phyloP scores from a whole-genome alignment of 2,329 filamentous ascomycete species.

The Dryadomyces quercus-mongolicae region DNA sequence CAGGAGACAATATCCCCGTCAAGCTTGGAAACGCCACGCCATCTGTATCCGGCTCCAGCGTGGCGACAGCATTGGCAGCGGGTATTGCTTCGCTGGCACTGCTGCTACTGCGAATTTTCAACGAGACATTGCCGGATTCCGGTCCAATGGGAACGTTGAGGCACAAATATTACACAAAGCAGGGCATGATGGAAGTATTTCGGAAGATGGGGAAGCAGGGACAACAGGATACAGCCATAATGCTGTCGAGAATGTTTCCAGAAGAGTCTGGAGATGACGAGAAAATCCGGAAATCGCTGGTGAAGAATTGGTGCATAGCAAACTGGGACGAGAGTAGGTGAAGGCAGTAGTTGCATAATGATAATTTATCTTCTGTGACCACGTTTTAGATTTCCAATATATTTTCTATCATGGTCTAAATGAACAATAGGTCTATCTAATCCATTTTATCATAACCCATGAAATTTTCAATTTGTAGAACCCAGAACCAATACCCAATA shows the following conservation, averaged over 20 bases:
- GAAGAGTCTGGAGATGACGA: background rate
- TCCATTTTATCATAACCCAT: no score
- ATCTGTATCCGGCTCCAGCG: background rate
- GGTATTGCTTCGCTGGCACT: background rate
- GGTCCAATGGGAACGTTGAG: no score
- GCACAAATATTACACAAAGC: background rate
- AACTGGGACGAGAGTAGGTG: background rate
- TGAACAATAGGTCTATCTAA: no score
- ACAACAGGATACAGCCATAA: background rate
- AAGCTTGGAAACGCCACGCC: background rate
- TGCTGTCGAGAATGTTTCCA: background rate
- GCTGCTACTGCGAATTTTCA: background rate
- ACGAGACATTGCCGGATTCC: background rate
- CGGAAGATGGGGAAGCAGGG: background rate
- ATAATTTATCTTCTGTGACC: no score
- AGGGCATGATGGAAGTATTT: background rate
- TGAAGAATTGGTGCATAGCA: background rate
- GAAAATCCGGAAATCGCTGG: background rate
- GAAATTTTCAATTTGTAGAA: no score
- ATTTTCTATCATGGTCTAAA: no score
- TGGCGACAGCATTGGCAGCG: background rate
- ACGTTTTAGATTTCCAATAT: no score
- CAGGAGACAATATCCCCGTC: constrained; percentile 1
- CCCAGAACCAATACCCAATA: no score
- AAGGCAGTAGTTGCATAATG: no score